Conservation (phyloP, 768 basidiomycete genomes). For the Serendipita sp. region DNA sequence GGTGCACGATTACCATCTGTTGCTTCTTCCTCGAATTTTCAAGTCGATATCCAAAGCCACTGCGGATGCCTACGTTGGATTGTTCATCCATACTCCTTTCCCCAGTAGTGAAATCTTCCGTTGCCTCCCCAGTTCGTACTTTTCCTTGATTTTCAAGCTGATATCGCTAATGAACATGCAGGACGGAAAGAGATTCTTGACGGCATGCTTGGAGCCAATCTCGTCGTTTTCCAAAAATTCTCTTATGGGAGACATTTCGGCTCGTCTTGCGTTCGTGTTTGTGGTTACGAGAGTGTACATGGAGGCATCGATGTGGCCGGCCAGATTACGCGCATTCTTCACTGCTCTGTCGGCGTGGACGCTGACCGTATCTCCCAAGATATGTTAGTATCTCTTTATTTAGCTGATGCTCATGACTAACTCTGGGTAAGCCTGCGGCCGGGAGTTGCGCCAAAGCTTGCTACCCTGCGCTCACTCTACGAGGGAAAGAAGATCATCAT, state of each 20-base stretch:
- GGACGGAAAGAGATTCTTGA: constrained; percentile 86
- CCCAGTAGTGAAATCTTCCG: constrained; percentile 93
- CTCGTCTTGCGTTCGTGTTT: constrained; percentile 88
- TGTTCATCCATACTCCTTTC: constrained; percentile 98
- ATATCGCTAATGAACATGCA: constrained; percentile 12
- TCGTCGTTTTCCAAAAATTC: constrained; percentile 95
- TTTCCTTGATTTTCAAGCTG: not conserved
- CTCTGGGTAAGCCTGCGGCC: constrained; percentile 35
- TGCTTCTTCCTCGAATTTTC: constrained; percentile 50
- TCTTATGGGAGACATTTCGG: constrained; percentile 91
- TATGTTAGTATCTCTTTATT: constrained; percentile 28
- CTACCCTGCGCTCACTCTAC: constrained; percentile 67
- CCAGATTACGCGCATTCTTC: constrained; percentile 61
- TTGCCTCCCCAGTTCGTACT: constrained; percentile 63
- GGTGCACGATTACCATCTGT: constrained; percentile 91
- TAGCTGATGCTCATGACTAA: not conserved
- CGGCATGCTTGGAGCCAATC: constrained; percentile 93
- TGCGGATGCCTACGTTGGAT: constrained; percentile 49
- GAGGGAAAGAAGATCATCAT: constrained; percentile 98
- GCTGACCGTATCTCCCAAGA: constrained; percentile 77
- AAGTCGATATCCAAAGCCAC: constrained; percentile 60
- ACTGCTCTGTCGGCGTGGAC: constrained; percentile 93
- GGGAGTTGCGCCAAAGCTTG: constrained; percentile 80
- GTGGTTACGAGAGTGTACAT: constrained; percentile 68
- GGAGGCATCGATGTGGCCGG: constrained; percentile 70